A percentile compares a stretch with the other conserved stretches of the same genome.
These are phyloP conservation scores for Ilex aquifolium DNA, from an alignment of 257 asterid genomes.

Conservation along the genomic window DNA sequence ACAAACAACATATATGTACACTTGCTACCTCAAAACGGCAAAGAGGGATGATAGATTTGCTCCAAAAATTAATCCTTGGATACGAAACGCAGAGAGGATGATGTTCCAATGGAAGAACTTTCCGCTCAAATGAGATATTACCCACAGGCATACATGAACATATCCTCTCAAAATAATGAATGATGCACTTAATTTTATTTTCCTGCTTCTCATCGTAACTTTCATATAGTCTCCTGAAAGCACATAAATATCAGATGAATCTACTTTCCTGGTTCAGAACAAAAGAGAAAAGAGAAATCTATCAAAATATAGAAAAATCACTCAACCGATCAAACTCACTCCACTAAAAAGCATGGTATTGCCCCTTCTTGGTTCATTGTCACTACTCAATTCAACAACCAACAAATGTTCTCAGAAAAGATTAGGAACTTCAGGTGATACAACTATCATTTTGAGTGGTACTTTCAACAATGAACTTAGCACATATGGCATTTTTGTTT, in stretches of 20 bases:
- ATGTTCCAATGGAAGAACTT: constrained; percentile 50
- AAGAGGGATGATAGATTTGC: constrained; percentile 51
- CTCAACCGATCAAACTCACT: too few relatives aligned
- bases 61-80: constrained; percentile 64
- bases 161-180: constrained; percentile 79
- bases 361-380: too few relatives aligned
- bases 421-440: too few relatives aligned
- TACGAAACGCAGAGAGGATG: constrained; percentile 30
- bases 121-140: constrained; percentile 78
- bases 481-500: too few relatives aligned
- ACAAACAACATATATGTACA: constrained; percentile 1
- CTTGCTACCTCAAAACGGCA: constrained; percentile 64
- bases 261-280: not conserved
- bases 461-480: too few relatives aligned
- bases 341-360: too few relatives aligned
- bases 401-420: too few relatives aligned
- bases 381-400: too few relatives aligned
- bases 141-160: constrained; percentile 52
- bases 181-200: constrained; percentile 71
- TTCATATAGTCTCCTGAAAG: constrained; percentile 63
- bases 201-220: constrained; percentile 41
- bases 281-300: not conserved
- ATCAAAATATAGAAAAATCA: not conserved
- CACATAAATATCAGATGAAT: constrained; percentile 1
- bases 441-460: too few relatives aligned